phyloP scores from a whole-genome alignment of 805 yeast genomes.

The Maudiozyma barnettii region DNA sequence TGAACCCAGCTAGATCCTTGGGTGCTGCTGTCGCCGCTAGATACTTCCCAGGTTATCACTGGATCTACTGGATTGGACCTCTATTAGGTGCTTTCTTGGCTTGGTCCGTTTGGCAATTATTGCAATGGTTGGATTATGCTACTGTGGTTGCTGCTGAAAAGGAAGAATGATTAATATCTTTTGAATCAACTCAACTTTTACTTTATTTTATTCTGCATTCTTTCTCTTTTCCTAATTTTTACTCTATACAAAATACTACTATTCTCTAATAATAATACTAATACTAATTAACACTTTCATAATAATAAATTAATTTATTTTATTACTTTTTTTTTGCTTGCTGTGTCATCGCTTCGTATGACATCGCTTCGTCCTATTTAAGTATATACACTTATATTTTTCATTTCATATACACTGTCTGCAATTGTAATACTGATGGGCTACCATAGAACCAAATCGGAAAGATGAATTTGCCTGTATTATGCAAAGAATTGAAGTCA shows the following conservation, averaged over 20 bases:
- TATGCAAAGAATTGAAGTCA: conserved; percentile 10
- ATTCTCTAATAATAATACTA: not conserved
- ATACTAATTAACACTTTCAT: not conserved
- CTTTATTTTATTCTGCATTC: not conserved
- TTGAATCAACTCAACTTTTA: too few species aligned
- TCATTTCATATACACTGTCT: too few species aligned
- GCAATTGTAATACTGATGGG: too few species aligned
- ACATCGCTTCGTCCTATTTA: too few species aligned
- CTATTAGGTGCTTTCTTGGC: conserved; percentile 60
- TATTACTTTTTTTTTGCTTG: too few species aligned
- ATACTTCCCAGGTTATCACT: conserved; percentile 72
- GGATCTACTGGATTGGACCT: conserved; percentile 94
- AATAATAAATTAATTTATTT: not conserved
- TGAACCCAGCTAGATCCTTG: conserved; percentile 82
- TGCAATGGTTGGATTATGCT: conserved; percentile 59
- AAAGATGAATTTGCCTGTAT: not conserved
- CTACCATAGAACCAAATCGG: not conserved
- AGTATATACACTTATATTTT: too few species aligned
- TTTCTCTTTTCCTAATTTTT: not conserved
- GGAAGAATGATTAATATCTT: conserved; percentile 6
- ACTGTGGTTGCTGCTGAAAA: conserved; percentile 29
- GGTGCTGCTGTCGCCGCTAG: conserved; percentile 73
- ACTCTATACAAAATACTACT: too few species aligned
- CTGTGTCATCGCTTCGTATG: too few species aligned
- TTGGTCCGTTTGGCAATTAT: conserved; percentile 53